Conservation (phyloP, 495 filamentous ascomycete genomes). For the Talaromyces stipitatus region DNA sequence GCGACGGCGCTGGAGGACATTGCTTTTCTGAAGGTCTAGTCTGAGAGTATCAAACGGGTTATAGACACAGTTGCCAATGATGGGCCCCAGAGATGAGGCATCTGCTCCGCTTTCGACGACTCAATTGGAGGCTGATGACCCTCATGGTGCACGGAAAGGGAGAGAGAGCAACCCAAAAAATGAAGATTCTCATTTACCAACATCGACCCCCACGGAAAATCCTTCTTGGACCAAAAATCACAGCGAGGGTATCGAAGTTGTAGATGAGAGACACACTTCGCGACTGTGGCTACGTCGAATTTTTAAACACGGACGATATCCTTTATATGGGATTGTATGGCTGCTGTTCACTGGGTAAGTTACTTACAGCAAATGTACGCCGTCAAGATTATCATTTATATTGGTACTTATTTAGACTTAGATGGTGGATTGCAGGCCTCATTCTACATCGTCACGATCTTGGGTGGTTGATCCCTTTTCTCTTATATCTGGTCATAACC, state of each 20-base stretch:
- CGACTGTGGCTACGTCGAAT: conserved; percentile 17
- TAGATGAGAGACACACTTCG: conserved; percentile 14
- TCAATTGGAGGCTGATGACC: too few relatives aligned
- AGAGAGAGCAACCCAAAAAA: neutral
- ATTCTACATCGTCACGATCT: conserved; percentile 63
- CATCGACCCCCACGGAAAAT: neutral
- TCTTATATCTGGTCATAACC: conserved; percentile 68
- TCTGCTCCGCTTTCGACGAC: too few relatives aligned
- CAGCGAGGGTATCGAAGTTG: conserved; percentile 12
- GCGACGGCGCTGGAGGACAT: too few relatives aligned
- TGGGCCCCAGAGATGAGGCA: too few relatives aligned
- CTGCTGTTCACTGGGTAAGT: conserved; percentile 56
- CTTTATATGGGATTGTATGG: conserved; percentile 44
- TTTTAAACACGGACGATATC: conserved; percentile 24
- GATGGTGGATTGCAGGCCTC: conserved; percentile 85
- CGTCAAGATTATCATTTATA: neutral
- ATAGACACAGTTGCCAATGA: too few relatives aligned
- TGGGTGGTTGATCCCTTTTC: conserved; percentile 79
- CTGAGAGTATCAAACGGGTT: too few relatives aligned
- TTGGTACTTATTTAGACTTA: conserved; percentile 18
- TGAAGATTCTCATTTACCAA: neutral
- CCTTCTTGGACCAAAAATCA: neutral
- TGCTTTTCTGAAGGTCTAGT: too few relatives aligned
- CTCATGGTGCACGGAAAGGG: too few relatives aligned
- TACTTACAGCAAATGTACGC: neutral